Evolutionary conservation across 495 filamentous ascomycete genomes (phyloP).

Genomic region (Neurospora sp.): DNA sequence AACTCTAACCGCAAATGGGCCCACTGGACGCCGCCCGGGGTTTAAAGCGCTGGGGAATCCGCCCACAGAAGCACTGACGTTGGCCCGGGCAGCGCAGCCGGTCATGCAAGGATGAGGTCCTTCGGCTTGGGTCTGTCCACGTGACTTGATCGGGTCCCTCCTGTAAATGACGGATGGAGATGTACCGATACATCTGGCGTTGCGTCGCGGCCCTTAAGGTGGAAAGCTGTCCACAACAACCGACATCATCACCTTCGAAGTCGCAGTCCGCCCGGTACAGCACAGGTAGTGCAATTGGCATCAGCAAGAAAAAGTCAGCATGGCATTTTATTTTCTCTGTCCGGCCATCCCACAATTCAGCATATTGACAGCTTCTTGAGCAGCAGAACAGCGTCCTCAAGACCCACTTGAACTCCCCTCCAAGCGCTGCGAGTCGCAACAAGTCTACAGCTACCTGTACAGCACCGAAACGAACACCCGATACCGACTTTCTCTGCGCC

Average conservation of each 20-base stretch:
- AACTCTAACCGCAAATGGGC: not conserved
- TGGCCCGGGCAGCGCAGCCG: not conserved
- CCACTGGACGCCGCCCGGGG: not conserved
- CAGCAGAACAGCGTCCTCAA: not conserved
- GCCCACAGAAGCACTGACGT: not conserved
- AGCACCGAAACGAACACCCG: not conserved
- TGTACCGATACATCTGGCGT: slow-evolving; percentile 6
- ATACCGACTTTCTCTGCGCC: not conserved
- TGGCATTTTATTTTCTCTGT: not conserved
- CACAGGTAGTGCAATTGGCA: not conserved
- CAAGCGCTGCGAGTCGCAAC: not conserved
- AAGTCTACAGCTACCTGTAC: not conserved
- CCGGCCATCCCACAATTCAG: not conserved
- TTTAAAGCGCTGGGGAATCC: not conserved
- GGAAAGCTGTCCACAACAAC: slow-evolving; percentile 22
- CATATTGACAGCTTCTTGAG: not conserved
- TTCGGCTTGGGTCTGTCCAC: slow-evolving; percentile 1
- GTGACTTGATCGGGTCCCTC: slow-evolving; percentile 2
- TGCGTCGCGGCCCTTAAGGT: not conserved
- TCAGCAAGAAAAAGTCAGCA: not conserved
- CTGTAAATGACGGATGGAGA: not conserved
- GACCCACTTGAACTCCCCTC: not conserved
- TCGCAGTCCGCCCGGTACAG: not conserved
- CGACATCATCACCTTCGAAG: not conserved
- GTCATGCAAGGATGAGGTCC: not conserved